phyloP scores from a whole-genome alignment of 1,284 basidiomycete genomes.

The Fomitopsis pinicola region DNA sequence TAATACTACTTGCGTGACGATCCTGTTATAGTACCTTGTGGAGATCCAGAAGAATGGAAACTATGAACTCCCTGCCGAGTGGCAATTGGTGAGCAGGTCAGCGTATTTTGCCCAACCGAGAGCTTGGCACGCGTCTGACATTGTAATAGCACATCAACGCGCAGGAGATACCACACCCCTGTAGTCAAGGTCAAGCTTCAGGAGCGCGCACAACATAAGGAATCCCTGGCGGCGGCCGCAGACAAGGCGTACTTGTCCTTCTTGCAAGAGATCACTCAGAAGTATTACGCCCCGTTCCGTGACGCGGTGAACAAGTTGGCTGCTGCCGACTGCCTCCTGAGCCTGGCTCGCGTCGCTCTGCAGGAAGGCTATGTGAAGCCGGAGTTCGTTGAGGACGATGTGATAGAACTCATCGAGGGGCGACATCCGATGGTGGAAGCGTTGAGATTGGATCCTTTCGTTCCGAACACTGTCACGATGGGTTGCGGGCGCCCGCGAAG shows the following conservation, averaged over 20 bases:
- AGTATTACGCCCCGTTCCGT: constrained; percentile 68
- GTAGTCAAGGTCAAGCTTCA: constrained; percentile 62
- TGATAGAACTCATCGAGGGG: constrained; percentile 65
- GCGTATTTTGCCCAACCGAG: not conserved
- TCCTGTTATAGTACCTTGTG: constrained; percentile 57
- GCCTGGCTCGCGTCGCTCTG: constrained; percentile 65
- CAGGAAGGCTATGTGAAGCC: constrained; percentile 76
- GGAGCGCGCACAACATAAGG: constrained; percentile 75
- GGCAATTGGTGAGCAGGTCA: constrained; percentile 77
- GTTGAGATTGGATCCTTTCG: constrained; percentile 72
- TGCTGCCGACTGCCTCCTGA: constrained; percentile 74
- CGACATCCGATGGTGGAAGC: constrained; percentile 84
- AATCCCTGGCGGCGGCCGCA: constrained; percentile 69
- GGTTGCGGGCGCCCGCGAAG: constrained; percentile 50
- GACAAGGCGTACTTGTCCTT: constrained; percentile 67
- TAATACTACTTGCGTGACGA: not conserved
- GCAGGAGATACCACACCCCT: constrained; percentile 82
- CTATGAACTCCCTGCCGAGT: constrained; percentile 69
- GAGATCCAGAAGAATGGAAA: constrained; percentile 76
- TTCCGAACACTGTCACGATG: constrained; percentile 67
- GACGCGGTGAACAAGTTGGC: constrained; percentile 78
- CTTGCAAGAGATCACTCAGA: constrained; percentile 60
- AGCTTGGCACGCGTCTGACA: not conserved
- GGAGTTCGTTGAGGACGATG: constrained; percentile 52
- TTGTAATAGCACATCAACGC: constrained; percentile 61